Evolutionary conservation across 1,284 basidiomycete genomes (phyloP).

Genomic region (Neonothopanus nambi): DNA sequence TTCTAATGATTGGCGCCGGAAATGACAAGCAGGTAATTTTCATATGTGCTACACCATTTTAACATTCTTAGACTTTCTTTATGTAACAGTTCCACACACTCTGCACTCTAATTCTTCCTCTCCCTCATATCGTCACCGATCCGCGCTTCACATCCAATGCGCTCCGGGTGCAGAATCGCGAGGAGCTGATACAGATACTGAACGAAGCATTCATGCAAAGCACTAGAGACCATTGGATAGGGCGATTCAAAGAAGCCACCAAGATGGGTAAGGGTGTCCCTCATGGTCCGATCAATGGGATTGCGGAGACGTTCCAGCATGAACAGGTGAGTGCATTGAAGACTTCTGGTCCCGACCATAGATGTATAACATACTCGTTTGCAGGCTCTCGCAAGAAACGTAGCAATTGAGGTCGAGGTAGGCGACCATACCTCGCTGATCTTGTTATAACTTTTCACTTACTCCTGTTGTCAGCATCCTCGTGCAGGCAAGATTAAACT

Average conservation of each 20-base stretch:
- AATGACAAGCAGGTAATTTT: constrained; percentile 80
- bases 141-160: constrained; percentile 73
- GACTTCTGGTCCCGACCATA: not conserved
- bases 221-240: constrained; percentile 72
- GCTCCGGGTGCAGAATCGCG: constrained; percentile 76
- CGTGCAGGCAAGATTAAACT: constrained; percentile 84
- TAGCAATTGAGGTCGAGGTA: constrained; percentile 49
- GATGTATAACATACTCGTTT: constrained; percentile 2
- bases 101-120: constrained; percentile 57
- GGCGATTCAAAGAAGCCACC: constrained; percentile 62
- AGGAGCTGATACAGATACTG: constrained; percentile 73
- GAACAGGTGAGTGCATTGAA: constrained; percentile 66
- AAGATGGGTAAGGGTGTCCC: constrained; percentile 72
- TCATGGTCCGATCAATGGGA: constrained; percentile 92
- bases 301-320: constrained; percentile 88
- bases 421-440: constrained; percentile 16
- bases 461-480: constrained; percentile 63
- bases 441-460: not conserved
- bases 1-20: constrained; percentile 91
- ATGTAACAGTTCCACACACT: constrained; percentile 65
- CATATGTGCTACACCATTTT: not conserved
- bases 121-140: constrained; percentile 58
- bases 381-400: constrained; percentile 44
- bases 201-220: constrained; percentile 55
- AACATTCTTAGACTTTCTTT: constrained; percentile 6